These are phyloP conservation scores for Prunella vulgaris DNA, from an alignment of 257 asterid species.

Conservation along the genomic window DNA sequence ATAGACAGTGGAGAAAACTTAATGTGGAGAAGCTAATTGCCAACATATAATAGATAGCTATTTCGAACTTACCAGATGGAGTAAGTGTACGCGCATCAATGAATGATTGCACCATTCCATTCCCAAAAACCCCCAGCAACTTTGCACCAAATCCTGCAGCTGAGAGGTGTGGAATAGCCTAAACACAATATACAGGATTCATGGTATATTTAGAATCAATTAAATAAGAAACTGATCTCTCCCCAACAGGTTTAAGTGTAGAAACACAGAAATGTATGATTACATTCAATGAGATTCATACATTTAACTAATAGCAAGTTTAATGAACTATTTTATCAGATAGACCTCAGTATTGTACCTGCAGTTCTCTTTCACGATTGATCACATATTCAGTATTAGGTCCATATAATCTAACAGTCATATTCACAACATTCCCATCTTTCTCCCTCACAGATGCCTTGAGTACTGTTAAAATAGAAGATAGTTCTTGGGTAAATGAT, in stretches of 20 bases:
- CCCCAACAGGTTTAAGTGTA: slow-evolving; percentile 6
- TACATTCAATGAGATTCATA: slow-evolving; percentile 1
- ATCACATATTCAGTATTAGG: slow-evolving; percentile 96
- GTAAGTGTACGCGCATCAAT: slow-evolving; percentile 81
- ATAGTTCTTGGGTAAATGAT: slow-evolving; percentile 14
- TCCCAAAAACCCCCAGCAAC: slow-evolving; percentile 91
- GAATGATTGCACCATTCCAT: slow-evolving; percentile 99
- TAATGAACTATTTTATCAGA: not conserved
- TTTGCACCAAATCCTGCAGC: slow-evolving; percentile 98
- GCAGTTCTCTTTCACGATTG: slow-evolving; percentile 81
- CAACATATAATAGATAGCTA: slow-evolving; percentile 9
- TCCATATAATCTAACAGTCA: slow-evolving; percentile 84
- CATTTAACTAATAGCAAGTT: not conserved
- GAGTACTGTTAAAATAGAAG: slow-evolving; percentile 54
- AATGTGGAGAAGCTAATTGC: slow-evolving; percentile 11
- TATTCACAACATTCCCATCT: slow-evolving; percentile 31
- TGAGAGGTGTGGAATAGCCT: slow-evolving; percentile 93
- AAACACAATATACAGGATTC: slow-evolving; percentile 24
- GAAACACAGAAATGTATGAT: not conserved
- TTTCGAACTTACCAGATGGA: slow-evolving; percentile 56
- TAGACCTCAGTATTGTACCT: slow-evolving; percentile 39
- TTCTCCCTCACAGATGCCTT: slow-evolving; percentile 77
- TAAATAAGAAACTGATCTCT: slow-evolving; percentile 1
- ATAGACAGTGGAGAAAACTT: slow-evolving; percentile 2
- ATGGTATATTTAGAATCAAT: not conserved